A percentile compares a stretch with the other conserved stretches of the same genome.
Evolutionary conservation across 108 stramenopile genomes (phyloP).

Genomic region (Skeletonema costatum): DNA sequence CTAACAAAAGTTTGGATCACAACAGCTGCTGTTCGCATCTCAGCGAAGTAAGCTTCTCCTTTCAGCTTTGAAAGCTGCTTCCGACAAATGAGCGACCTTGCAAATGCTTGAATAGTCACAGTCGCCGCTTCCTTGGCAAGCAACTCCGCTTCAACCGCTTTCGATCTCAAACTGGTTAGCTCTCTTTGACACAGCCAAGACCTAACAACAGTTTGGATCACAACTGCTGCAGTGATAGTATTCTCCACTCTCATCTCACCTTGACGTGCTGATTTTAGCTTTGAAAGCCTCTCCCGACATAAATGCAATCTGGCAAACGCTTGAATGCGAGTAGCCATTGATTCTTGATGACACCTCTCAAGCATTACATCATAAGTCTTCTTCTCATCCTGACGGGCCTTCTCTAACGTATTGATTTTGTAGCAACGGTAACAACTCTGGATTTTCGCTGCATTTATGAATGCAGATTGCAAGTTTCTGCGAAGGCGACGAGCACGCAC

Average conservation of each 20-base stretch:
- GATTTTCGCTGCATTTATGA: not conserved
- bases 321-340: not conserved
- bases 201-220: slow-evolving; percentile 1
- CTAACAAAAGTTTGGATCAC: slow-evolving; percentile 2
- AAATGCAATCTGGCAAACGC: not conserved
- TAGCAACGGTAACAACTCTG: not conserved
- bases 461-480: not conserved
- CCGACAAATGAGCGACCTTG: not conserved
- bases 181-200: not conserved
- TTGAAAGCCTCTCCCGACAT: no score
- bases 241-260: not conserved
- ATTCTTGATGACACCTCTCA: not conserved
- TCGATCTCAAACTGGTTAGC: not conserved
- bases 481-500: not conserved
- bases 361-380: not conserved
- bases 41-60: not conserved
- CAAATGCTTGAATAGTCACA: not conserved
- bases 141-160: not conserved
- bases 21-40: not conserved
- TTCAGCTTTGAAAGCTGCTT: no score
- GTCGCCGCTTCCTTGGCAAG: not conserved
- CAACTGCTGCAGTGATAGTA: slow-evolving; percentile 27
- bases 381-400: not conserved
- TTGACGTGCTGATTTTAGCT: no score
- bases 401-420: not conserved